Base-by-base conservation (phyloP, 768 basidiomycete species). In the Suillus fuscotomentosus region DNA sequence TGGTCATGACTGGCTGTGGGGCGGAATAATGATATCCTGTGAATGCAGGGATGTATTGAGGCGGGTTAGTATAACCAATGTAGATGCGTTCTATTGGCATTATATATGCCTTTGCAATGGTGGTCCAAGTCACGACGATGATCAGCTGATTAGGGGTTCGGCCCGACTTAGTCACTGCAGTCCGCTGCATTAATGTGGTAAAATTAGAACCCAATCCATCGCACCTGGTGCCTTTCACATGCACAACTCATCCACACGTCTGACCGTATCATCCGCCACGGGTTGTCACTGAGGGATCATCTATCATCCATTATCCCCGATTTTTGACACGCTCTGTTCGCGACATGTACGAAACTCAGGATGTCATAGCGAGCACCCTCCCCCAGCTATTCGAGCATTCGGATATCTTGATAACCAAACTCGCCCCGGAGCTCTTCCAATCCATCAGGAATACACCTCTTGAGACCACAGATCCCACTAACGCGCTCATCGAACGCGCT, bases 331-430 rank as follows among this genome's bases (percentile, higher is more conserved):
- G 14, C 60, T 27, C 13, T 43, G 31, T 61, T 59, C 22, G 15
- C 24, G 14, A 62, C 14, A 57, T 53, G 54, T 60, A 10, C 38
- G 38, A 62, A 38, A 31, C 41, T 60, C 48, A 62, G 51, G 39
- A 64, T 36, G 51, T 34, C 45, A 76, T 84, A 48, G 70, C 70
- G 39, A 65, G 64, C 22, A 70, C 77, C 63, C 72, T 87, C 48
- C 68, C 77, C 9, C 68, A 78, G 55, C 81, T 88, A 63, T 90
- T 93, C 72, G 92, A 95, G 73, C 81, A 85, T 51, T 90, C 91
- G 3, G 83, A 85, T 3, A 78, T 86, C 60, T 82, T 93, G 38
- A 72, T 74, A 53, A 71, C 71, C 36, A 75, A 77, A 34, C 83
- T 93, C 59, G 82, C 86, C 59, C 89, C 88, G 2, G 79, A 82